Evolutionary conservation across 306 rosid genomes (phyloP).

Genomic region (Vicia villosa): DNA sequence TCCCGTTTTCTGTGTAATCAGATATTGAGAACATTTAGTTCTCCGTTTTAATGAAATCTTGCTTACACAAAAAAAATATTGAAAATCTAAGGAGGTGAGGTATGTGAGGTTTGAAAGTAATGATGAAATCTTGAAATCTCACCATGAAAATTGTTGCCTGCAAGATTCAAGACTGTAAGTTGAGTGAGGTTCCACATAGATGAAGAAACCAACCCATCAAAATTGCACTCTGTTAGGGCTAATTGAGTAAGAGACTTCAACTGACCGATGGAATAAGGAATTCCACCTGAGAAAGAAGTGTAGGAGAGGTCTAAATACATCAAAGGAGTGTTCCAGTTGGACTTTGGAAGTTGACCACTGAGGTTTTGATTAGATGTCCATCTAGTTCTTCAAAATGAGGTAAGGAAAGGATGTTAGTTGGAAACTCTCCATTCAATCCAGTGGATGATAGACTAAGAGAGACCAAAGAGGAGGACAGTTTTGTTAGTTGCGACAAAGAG

Average conservation of each 20-base stretch:
- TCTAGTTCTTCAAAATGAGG: neutral
- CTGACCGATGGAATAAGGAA: neutral
- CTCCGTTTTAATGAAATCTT: too few species aligned
- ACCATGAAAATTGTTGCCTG: neutral
- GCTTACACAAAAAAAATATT: too few species aligned
- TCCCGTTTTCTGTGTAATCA: too few species aligned
- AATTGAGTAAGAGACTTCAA: neutral
- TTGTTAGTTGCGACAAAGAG: neutral
- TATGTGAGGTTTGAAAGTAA: neutral
- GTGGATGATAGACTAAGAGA: neutral
- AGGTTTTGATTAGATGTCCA: neutral
- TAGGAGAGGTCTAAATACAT: too few species aligned
- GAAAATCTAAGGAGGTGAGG: neutral
- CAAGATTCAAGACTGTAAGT: neutral
- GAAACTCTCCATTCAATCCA: neutral
- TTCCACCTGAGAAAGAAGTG: neutral
- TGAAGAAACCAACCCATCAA: neutral
- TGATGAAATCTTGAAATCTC: slow-evolving; percentile 1
- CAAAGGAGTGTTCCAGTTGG: too few species aligned
- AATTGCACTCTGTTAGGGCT: neutral
- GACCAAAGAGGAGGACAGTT: slow-evolving; percentile 32
- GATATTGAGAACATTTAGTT: too few species aligned
- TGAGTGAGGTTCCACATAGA: neutral
- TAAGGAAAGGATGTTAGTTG: neutral
- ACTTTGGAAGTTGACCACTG: too few species aligned